Evolutionary conservation across 148 eudicot genomes (phyloP), one percentile per base, ranked within the genome.

Genomic region (Fagopyrum tataricum): DNA sequence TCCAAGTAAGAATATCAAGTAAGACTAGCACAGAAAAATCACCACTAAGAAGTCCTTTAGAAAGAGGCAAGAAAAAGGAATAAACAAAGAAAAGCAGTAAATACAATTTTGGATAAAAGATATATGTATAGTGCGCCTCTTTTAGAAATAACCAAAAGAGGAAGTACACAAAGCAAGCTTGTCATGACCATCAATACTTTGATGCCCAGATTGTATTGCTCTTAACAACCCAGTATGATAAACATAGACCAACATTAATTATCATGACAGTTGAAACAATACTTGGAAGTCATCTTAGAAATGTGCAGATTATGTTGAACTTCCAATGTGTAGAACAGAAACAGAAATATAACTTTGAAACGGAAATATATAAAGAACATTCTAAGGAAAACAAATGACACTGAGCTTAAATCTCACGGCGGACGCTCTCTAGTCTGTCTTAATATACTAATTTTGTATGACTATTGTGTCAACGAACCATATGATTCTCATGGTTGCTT

Each of bases 21-120:
- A 31, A 31, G 37, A 31, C 37, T 31, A 31, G 9, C 23, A 55
- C 9, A 2, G 61, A 21, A 20, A 18, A 55, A 55, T 55, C 61
- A n/a, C 43, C 31, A 31, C 69, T 64, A 37, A 26, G 69, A 64
- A 14, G 69, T 64, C 69, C 69, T 31, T 64, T 13, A 4, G n/a
- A 31, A 64, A 14, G 44, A 15, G 31, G 43, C 3, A 64, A 46
- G 8, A 46, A 46, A 13, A 20, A 37, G 5, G 42, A 37, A 37
- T 20, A 64, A 13, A 64, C 44, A 39, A 5, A 39, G 12, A 64
- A 31, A 37, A n/a, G 62, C 0, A 37, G 20, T 12, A 0, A 37
- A 31, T 3, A 64, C 43, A 13, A 59, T 59, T 14, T 37, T 55
- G 31, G 31, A 23, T 4, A 58, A 11, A 58, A 58, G 64, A 58